Conservation (phyloP, 768 basidiomycete species). For the Floccularia luteovirens region DNA sequence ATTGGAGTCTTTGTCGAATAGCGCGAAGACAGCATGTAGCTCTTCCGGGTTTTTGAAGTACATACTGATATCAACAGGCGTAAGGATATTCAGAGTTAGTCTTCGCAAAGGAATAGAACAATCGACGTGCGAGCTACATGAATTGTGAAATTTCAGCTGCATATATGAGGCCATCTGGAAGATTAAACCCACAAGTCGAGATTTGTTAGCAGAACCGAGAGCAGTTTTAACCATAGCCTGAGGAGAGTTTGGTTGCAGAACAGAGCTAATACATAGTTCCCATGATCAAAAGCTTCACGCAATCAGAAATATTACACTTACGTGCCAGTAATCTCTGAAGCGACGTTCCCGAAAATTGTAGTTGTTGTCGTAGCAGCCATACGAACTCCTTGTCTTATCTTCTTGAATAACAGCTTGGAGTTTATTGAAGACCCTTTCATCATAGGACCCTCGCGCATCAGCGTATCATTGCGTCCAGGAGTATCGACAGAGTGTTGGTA, state of each 20-base stretch:
- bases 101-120: constrained; percentile 81
- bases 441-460: constrained; percentile 26
- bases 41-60: constrained; percentile 66
- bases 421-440: constrained; percentile 34
- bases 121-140: constrained; percentile 65
- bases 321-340: constrained; percentile 48
- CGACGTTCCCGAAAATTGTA: constrained; percentile 55
- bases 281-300: background rate
- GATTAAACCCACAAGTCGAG: constrained; percentile 40
- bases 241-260: constrained; percentile 87
- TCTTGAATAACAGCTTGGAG: constrained; percentile 60
- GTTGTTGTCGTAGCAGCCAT: constrained; percentile 77
- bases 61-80: constrained; percentile 59
- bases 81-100: constrained; percentile 50
- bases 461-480: constrained; percentile 57
- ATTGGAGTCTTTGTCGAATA: constrained; percentile 69
- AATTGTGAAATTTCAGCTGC: background rate
- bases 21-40: constrained; percentile 56
- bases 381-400: constrained; percentile 62
- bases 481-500: constrained; percentile 77
- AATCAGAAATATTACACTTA: constrained; percentile 10
- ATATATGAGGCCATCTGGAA: background rate
- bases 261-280: constrained; percentile 33
- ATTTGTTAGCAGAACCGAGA: constrained; percentile 74
- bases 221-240: constrained; percentile 75